A percentile compares a stretch with the other conserved stretches of the same genome.
Evolutionary conservation across 1,284 basidiomycete genomes (phyloP).

Genomic region (Cutaneotrichosporon dermatis): DNA sequence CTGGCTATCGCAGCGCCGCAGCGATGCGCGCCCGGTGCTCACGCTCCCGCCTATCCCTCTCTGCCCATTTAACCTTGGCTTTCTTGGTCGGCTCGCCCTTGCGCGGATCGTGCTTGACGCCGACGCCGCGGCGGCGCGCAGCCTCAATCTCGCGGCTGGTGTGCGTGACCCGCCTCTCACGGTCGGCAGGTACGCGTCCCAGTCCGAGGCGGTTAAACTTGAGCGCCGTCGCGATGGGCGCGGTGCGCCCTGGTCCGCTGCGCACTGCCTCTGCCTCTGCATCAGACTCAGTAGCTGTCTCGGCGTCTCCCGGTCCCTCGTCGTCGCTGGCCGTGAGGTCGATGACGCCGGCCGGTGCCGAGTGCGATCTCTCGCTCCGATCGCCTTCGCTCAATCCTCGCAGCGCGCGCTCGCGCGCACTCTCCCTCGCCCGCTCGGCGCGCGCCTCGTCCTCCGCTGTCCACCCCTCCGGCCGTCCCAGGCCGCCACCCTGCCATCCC

Average conservation of each 20-base stretch:
- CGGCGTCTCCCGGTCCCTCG: not conserved
- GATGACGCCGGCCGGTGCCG: conserved; percentile 3
- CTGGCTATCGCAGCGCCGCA: conserved; percentile 19
- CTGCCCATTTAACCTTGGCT: conserved; percentile 41
- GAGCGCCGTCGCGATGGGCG: conserved; percentile 39
- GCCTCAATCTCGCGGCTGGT: conserved; percentile 33
- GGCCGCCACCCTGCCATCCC: conserved; percentile 43
- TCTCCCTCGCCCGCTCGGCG: not conserved
- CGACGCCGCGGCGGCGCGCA: conserved; percentile 28
- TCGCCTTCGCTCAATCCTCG: not conserved
- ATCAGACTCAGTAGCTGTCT: not conserved
- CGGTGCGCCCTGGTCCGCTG: conserved; percentile 34
- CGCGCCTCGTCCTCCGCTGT: conserved; percentile 6
- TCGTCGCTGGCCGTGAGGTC: conserved; percentile 18
- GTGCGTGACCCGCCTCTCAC: conserved; percentile 36
- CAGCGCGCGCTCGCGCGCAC: conserved; percentile 11
- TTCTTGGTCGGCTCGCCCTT: conserved; percentile 18
- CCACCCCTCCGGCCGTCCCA: conserved; percentile 33
- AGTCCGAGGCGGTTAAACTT: conserved; percentile 43
- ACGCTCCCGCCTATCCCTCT: conserved; percentile 36
- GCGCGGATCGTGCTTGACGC: not conserved
- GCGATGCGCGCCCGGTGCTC: conserved; percentile 34
- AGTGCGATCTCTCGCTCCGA: not conserved
- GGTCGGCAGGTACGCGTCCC: conserved; percentile 17
- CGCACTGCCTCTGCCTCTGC: not conserved